Conservation (phyloP, 148 eudicot species). For the Chenopodium quinoa region DNA sequence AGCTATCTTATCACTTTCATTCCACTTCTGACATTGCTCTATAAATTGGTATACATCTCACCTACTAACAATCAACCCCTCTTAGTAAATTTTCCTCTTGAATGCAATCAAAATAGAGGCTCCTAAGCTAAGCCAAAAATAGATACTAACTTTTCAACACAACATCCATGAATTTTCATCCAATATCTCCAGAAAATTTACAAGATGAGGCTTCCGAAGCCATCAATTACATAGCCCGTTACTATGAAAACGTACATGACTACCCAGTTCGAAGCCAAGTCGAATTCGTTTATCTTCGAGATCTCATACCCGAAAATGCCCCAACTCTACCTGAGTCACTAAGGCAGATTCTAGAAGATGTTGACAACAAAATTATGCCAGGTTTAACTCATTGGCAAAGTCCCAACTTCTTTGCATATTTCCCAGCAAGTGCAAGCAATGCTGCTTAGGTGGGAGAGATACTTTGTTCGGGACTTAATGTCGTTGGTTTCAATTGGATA, state of each 20-base stretch:
- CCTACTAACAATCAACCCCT: too few relatives aligned
- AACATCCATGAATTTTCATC: too few relatives aligned
- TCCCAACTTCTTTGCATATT: slow-evolving; percentile 46
- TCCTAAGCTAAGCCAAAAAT: too few relatives aligned
- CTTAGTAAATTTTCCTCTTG: too few relatives aligned
- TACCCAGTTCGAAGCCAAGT: slow-evolving; percentile 49
- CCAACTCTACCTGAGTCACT: slow-evolving; percentile 34
- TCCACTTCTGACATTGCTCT: too few relatives aligned
- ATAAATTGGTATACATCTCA: too few relatives aligned
- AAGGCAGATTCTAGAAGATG: slow-evolving; percentile 30
- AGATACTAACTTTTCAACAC: too few relatives aligned
- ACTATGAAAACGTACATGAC: slow-evolving; percentile 36
- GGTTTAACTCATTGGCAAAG: slow-evolving; percentile 61
- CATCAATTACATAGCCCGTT: slow-evolving; percentile 34
- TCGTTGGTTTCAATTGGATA: slow-evolving; percentile 50
- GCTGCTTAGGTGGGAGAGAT: slow-evolving; percentile 40
- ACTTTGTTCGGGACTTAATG: slow-evolving; percentile 39
- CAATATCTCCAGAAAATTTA: too few relatives aligned
- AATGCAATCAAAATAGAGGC: too few relatives aligned
- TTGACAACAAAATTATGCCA: slow-evolving; percentile 36
- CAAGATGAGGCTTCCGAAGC: not conserved
- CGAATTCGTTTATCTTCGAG: slow-evolving; percentile 35
- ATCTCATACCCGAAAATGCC: slow-evolving; percentile 18
- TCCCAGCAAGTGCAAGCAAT: slow-evolving; percentile 34
- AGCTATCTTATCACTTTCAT: too few relatives aligned